phyloP scores from a whole-genome alignment of 805 yeast species.

The Kazachstania viticola region DNA sequence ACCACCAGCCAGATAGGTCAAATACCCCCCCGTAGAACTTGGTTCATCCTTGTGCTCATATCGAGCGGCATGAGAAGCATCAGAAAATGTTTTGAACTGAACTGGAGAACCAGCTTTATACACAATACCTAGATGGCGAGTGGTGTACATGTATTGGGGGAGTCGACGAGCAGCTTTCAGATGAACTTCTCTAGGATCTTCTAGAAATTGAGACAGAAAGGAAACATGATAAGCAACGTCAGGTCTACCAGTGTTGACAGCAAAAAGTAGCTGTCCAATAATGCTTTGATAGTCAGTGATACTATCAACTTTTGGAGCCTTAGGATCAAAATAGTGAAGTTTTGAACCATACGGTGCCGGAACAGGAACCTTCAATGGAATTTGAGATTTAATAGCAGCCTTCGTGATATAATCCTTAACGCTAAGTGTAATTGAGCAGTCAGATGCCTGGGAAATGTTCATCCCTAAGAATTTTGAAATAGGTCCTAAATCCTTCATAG shows the following conservation, averaged over 20 bases:
- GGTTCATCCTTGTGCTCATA: not conserved
- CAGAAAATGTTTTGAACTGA: not conserved
- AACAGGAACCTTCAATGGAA: too few relatives aligned
- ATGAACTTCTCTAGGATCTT: constrained; percentile 4
- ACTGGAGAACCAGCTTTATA: constrained; percentile 1
- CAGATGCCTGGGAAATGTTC: constrained; percentile 2
- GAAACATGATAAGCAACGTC: constrained; percentile 4
- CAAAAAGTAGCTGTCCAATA: constrained; percentile 2
- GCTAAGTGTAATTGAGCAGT: not conserved
- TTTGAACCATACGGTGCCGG: too few relatives aligned
- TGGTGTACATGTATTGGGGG: constrained; percentile 4
- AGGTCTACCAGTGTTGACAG: constrained; percentile 4
- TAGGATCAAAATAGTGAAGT: not conserved
- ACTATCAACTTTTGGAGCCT: not conserved
- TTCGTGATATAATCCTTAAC: constrained; percentile 3
- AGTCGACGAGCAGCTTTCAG: constrained; percentile 2
- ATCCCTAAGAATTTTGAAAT: constrained; percentile 4
- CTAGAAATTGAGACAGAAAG: constrained; percentile 1
- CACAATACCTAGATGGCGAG: constrained; percentile 1
- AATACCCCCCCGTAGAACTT: not conserved
- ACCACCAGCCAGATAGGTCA: not conserved
- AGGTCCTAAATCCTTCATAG: constrained; percentile 5
- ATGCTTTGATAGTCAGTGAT: constrained; percentile 3
- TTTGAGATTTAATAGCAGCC: too few relatives aligned
- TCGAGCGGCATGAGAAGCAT: constrained; percentile 1